Evolutionary conservation across 108 stramenopile species (phyloP), one percentile per base, ranked within the genome.

Genomic region (Pseudonitzschia delicatissima): DNA sequence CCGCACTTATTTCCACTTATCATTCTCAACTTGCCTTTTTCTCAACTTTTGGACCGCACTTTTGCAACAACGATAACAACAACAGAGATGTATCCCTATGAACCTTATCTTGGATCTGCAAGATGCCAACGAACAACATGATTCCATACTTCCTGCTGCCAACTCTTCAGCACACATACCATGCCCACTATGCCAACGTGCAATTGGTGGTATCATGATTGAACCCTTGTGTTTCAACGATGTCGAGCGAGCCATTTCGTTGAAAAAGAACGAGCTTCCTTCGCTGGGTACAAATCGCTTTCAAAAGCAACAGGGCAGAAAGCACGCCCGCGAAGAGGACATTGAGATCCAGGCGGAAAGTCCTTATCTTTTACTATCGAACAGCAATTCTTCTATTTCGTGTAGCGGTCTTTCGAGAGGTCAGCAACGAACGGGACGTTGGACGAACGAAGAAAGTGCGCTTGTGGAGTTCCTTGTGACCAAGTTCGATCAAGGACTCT

Each of bases 381-480:
- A 62, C 32, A 65, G 48, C 5, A 32, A 57, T 0, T 57, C 44
- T 21, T 58, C 68, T 34, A 40, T 40, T n/a, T 34, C 67, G 17
- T 50, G 69, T 71, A 76, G 27, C 61, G 75, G 23, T n/a, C 42
- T 50, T 18, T 63, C 58, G 21, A 58, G 51, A 55, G 64, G 64
- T 36, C 78, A 69, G 20, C 80, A 79, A 27, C 84, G 91, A 29
- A 92, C 91, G 2, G 91, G 91, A 39, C 82, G 87, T 6, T 92
- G 91, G 91, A 81, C 82, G 15, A 60, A 76, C 0, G 86, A 87
- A 45, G 91, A 92, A 66, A 82, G 79, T 35, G 69, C 74, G 15
- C 85, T 74, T 44, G 83, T 81, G 0, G 82, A 92, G 45, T 73
- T 69, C 28, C 57, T 92, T 9, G 83, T 89, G 27, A 55, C 77